Conservation (phyloP, 352 stramenopile genomes). For the Pythium folliculosum region DNA sequence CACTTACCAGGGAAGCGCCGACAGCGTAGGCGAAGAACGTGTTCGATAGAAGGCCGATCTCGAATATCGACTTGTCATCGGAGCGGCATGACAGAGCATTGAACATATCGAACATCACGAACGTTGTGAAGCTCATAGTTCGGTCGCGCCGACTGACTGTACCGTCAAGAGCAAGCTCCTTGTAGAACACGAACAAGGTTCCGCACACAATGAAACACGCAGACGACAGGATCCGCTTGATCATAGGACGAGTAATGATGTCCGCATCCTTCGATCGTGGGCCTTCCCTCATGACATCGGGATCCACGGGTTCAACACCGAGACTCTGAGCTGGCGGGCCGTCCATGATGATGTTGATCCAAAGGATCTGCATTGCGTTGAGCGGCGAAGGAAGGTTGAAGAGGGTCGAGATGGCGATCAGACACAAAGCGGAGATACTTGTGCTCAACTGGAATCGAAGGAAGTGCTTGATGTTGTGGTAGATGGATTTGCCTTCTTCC, state of each 20-base stretch:
- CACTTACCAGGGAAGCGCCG: constrained; percentile 79
- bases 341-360: constrained; percentile 99
- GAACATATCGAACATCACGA: constrained; percentile 99
- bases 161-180: constrained; percentile 85
- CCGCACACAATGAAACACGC: constrained; percentile 77
- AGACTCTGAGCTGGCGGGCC: constrained; percentile 81
- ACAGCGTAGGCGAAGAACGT: constrained; percentile 93
- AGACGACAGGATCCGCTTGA: constrained; percentile 65
- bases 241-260: constrained; percentile 79
- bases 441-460: constrained; percentile 96
- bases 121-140: constrained; percentile 99
- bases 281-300: constrained; percentile 84
- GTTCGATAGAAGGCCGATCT: constrained; percentile 93
- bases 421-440: constrained; percentile 92
- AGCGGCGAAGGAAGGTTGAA: constrained; percentile 79
- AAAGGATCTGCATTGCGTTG: constrained; percentile 96
- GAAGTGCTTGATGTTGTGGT: constrained; percentile 97
- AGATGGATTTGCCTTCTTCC: constrained; percentile 95
- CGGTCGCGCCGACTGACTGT: constrained; percentile 93
- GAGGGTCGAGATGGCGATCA: constrained; percentile 69
- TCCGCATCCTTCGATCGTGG: constrained; percentile 73
- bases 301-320: constrained; percentile 85
- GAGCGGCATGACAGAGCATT: constrained; percentile 97
- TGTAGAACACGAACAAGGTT: constrained; percentile 85
- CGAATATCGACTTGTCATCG: constrained; percentile 92